Conservation (phyloP, 176 grass and related monocot genomes). For the Pharus latifolius region DNA sequence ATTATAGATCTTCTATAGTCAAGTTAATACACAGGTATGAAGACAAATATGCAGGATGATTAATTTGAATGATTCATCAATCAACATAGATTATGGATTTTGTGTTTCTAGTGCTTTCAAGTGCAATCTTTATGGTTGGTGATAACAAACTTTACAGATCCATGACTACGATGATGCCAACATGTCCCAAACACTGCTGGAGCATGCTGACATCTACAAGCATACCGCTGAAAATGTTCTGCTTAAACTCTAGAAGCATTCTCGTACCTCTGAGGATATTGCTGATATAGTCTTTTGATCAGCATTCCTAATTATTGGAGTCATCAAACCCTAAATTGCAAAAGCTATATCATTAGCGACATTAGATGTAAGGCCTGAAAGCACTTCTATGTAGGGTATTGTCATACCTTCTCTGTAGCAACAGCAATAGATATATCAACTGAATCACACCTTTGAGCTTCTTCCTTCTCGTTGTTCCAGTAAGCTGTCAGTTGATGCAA, state of each 20-base stretch:
- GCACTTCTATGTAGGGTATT: neutral
- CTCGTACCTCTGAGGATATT: constrained; percentile 91
- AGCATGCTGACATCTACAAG: neutral
- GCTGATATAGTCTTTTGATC: constrained; percentile 89
- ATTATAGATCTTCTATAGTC: too few species aligned
- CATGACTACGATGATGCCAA: neutral
- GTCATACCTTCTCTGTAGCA: constrained; percentile 77
- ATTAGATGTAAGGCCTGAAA: neutral
- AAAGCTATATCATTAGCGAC: constrained; percentile 11
- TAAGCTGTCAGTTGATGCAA: constrained; percentile 52
- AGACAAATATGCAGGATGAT: neutral
- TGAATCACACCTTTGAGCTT: constrained; percentile 56
- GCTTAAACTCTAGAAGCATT: neutral
- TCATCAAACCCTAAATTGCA: constrained; percentile 81
- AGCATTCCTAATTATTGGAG: constrained; percentile 91
- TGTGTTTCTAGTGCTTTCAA: constrained; percentile 7
- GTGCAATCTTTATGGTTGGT: neutral
- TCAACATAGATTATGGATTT: neutral
- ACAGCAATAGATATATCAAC: constrained; percentile 97
- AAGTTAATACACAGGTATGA: neutral
- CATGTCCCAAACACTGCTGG: neutral
- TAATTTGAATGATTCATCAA: neutral
- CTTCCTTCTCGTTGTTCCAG: constrained; percentile 68
- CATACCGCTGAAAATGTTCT: constrained; percentile 2
- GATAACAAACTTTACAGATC: neutral